Evolutionary conservation across 176 grass and related monocot genomes (phyloP).

Genomic region (Eleusine indica): DNA sequence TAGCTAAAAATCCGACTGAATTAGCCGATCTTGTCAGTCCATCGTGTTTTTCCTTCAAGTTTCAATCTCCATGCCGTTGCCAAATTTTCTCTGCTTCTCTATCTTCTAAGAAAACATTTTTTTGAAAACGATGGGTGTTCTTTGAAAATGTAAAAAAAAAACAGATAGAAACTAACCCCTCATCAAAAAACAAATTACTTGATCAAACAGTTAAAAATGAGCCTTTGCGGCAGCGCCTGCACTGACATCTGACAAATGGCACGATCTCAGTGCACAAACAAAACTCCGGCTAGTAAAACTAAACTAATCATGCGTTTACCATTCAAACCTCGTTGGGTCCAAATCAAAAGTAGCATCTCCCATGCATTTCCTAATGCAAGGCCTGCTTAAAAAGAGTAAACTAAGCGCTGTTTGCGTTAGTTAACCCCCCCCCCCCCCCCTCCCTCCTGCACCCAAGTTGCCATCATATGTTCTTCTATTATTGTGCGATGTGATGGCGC

Average conservation of each 20-base stretch:
- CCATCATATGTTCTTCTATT: constrained; percentile 58
- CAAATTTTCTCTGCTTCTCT: neutral
- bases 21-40: too few relatives aligned
- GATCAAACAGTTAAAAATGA: constrained; percentile 21
- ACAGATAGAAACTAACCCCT: too few relatives aligned
- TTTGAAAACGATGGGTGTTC: too few relatives aligned
- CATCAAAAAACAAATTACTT: neutral
- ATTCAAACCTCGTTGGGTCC: constrained; percentile 19
- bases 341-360: neutral
- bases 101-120: neutral
- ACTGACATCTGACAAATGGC: constrained; percentile 45
- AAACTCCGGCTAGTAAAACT: neutral
- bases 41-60: too few relatives aligned
- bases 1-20: too few relatives aligned
- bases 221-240: constrained; percentile 2
- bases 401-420: constrained; percentile 6
- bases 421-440: neutral
- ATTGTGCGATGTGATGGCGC: constrained; percentile 53
- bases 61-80: too few relatives aligned
- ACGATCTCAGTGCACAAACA: neutral
- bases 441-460: constrained; percentile 35
- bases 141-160: neutral
- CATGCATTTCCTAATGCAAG: constrained; percentile 29
- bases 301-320: constrained; percentile 13
- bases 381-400: constrained; percentile 38